A percentile compares a stretch with the other conserved stretches of the same genome.
Evolutionary conservation across 768 basidiomycete genomes (phyloP).

Genomic region (Polyporus arcularius): DNA sequence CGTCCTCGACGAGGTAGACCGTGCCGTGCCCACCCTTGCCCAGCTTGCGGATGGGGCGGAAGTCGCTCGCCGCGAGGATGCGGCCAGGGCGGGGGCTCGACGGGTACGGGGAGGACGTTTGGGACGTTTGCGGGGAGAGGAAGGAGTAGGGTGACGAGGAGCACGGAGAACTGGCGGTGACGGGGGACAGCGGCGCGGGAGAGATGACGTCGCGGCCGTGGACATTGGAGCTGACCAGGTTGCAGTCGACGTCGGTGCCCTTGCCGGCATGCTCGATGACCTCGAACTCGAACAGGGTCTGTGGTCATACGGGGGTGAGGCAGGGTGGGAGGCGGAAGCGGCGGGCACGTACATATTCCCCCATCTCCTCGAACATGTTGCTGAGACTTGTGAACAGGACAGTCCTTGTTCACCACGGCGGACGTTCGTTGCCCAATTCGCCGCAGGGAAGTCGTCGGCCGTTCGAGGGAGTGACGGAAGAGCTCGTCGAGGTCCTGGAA

Average conservation of each 20-base stretch:
- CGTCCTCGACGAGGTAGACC: constrained; percentile 28
- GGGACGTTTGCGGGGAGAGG: background rate
- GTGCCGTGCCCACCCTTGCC: constrained; percentile 26
- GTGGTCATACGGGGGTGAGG: background rate
- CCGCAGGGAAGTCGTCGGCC: background rate
- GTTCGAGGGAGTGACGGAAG: background rate
- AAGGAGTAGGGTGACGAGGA: background rate
- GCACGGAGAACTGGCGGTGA: background rate
- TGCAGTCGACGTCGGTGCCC: constrained; percentile 5
- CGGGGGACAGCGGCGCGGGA: constrained; percentile 3
- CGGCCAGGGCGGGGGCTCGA: background rate
- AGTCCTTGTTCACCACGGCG: too few relatives aligned
- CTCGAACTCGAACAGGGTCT: constrained; percentile 10
- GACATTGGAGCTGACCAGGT: background rate
- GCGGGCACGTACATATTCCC: constrained; percentile 1
- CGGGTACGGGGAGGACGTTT: background rate
- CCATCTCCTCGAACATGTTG: constrained; percentile 9
- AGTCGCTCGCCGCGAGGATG: constrained; percentile 16
- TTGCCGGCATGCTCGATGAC: constrained; percentile 1
- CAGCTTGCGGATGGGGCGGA: constrained; percentile 20
- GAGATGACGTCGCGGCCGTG: background rate
- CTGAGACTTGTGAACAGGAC: background rate
- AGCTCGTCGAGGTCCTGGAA: background rate
- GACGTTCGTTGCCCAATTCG: background rate
- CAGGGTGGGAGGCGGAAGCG: background rate